These are phyloP conservation scores for Calonectria montana DNA, from an alignment of 2,329 filamentous ascomycete species.

Conservation along the genomic window DNA sequence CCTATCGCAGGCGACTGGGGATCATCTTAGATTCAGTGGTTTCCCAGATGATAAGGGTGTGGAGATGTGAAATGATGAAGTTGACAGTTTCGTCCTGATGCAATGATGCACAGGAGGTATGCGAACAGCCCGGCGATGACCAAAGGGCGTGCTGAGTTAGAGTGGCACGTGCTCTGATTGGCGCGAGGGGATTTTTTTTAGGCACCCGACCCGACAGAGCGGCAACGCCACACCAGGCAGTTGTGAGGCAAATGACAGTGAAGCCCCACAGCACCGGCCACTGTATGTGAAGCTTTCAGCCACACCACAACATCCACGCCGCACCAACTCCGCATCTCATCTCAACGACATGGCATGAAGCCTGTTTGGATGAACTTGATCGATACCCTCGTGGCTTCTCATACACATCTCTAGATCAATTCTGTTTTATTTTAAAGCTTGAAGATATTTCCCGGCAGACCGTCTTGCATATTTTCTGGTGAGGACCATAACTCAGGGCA, in stretches of 20 bases:
- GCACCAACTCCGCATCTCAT: constrained; percentile 31
- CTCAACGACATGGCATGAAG: constrained; percentile 28
- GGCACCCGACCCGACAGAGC: constrained; percentile 4
- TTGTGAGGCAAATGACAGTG: not conserved
- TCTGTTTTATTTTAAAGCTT: not conserved
- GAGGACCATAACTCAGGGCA: not conserved
- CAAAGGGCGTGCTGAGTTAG: constrained; percentile 5
- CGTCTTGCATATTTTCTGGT: not conserved
- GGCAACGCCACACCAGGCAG: constrained; percentile 12
- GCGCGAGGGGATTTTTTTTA: constrained; percentile 13
- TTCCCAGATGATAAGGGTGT: not conserved
- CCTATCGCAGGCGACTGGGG: not conserved
- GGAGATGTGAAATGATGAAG: constrained; percentile 11
- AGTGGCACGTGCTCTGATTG: constrained; percentile 33
- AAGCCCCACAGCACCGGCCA: not conserved
- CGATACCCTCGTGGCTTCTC: not conserved
- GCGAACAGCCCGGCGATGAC: not conserved
- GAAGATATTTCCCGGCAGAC: not conserved
- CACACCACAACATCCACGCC: constrained; percentile 24
- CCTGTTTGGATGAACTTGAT: not conserved
- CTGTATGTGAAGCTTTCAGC: constrained; percentile 31
- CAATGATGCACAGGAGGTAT: constrained; percentile 26
- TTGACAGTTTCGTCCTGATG: not conserved
- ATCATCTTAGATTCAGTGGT: not conserved
- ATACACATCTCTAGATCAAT: not conserved